These are phyloP conservation scores for Tylopilus sp. DNA, from an alignment of 768 basidiomycete genomes.

Conservation along the genomic window DNA sequence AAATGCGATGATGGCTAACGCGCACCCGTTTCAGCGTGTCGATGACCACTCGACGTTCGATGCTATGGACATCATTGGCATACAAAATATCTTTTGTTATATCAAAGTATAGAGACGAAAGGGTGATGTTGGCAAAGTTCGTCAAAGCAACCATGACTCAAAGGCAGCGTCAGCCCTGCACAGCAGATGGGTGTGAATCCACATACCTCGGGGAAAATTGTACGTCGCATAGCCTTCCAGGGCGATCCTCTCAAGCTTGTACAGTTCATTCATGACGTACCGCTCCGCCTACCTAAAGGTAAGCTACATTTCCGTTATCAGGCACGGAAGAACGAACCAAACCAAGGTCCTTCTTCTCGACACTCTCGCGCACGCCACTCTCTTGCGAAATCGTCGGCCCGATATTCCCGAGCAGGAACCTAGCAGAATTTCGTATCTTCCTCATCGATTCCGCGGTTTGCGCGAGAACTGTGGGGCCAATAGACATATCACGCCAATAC, in stretches of 20 bases:
- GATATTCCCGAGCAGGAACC: constrained; percentile 85
- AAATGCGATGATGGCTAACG: neutral
- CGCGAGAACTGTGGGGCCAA: constrained; percentile 73
- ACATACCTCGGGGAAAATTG: constrained; percentile 78
- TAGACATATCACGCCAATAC: constrained; percentile 83
- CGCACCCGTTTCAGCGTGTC: constrained; percentile 70
- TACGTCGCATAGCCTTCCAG: constrained; percentile 66
- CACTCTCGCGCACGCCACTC: neutral
- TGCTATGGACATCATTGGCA: constrained; percentile 51
- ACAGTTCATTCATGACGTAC: constrained; percentile 84
- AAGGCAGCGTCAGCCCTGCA: constrained; percentile 3
- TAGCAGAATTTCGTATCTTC: constrained; percentile 81
- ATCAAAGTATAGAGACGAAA: constrained; percentile 92
- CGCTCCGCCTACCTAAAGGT: constrained; percentile 60
- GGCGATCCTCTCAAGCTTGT: constrained; percentile 63
- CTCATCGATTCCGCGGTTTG: constrained; percentile 74
- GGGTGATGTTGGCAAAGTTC: constrained; percentile 76
- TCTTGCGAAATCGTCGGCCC: constrained; percentile 28
- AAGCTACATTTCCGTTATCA: neutral
- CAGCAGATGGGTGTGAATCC: too few species aligned
- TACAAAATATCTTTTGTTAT: constrained; percentile 89
- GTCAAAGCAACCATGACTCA: constrained; percentile 69
- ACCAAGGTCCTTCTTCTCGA: constrained; percentile 46
- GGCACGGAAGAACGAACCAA: constrained; percentile 46
- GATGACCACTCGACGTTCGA: constrained; percentile 60